A percentile compares a stretch with the other conserved stretches of the same genome.
Evolutionary conservation across 2,329 filamentous ascomycete genomes (phyloP).

Genomic region (Cytospora leucostoma): DNA sequence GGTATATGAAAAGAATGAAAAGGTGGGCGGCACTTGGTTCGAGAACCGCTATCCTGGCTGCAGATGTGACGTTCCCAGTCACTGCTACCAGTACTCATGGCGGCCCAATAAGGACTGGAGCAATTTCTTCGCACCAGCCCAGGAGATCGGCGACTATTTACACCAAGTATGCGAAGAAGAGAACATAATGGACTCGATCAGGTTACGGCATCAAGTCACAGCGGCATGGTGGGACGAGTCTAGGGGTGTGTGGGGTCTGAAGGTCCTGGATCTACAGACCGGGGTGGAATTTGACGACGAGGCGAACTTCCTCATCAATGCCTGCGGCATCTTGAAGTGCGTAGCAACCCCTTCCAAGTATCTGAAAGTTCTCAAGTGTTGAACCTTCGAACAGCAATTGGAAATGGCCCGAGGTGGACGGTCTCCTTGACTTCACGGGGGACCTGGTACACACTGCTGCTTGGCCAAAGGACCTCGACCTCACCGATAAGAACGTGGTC

Average conservation of each 20-base stretch:
- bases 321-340: constrained; percentile 55
- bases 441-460: constrained; percentile 54
- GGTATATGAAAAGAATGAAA: constrained; percentile 58
- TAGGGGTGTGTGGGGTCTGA: constrained; percentile 46
- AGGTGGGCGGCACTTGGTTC: constrained; percentile 59
- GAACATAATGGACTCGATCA: constrained; percentile 46
- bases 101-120: constrained; percentile 61
- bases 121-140: constrained; percentile 55
- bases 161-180: constrained; percentile 50
- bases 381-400: constrained; percentile 43
- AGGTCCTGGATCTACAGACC: constrained; percentile 42
- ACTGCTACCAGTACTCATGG: constrained; percentile 66
- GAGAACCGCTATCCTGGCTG: constrained; percentile 62
- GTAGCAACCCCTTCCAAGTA: constrained; percentile 27
- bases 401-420: constrained; percentile 54
- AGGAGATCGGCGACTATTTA: constrained; percentile 59
- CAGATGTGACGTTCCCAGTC: constrained; percentile 57
- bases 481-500: constrained; percentile 52
- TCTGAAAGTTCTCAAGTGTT: constrained; percentile 19
- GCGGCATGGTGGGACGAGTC: constrained; percentile 49
- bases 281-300: constrained; percentile 45
- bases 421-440: constrained; percentile 49
- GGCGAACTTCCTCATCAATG: constrained; percentile 52
- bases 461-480: constrained; percentile 54
- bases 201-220: constrained; percentile 44